Evolutionary conservation across 768 basidiomycete species (phyloP).

Genomic region (Rhodotorula graminis): DNA sequence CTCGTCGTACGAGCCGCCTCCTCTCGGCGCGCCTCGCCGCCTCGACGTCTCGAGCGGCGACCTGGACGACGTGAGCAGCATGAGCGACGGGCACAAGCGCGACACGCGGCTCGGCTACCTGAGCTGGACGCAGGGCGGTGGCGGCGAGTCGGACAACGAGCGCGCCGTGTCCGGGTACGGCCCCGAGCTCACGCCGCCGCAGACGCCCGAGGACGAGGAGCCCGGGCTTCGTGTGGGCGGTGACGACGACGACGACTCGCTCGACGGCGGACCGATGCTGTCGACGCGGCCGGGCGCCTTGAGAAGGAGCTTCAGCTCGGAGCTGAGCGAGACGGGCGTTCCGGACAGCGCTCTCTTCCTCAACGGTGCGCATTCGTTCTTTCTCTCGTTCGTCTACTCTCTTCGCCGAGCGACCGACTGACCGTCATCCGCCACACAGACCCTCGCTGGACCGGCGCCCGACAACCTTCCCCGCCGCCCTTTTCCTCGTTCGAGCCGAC

Average conservation of each 20-base stretch:
- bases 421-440: not conserved
- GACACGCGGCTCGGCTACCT: not conserved
- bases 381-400: too few relatives aligned
- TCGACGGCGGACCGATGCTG: not conserved
- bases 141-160: not conserved
- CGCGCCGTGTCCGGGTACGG: not conserved
- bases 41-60: too few relatives aligned
- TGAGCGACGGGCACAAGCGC: not conserved
- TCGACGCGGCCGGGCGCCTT: not conserved
- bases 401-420: not conserved
- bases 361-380: conserved; percentile 3
- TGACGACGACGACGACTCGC: not conserved
- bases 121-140: not conserved
- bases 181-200: conserved; percentile 3
- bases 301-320: not conserved
- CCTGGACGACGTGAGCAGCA: not conserved
- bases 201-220: not conserved
- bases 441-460: conserved; percentile 1
- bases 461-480: not conserved
- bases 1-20: not conserved
- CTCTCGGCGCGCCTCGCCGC: not conserved
- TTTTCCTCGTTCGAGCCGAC: not conserved
- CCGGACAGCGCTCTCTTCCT: not conserved
- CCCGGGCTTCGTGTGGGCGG: not conserved
- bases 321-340: not conserved